These are phyloP conservation scores for Colletotrichum sp. DNA, from an alignment of 2,329 filamentous ascomycete species.

Conservation along the genomic window DNA sequence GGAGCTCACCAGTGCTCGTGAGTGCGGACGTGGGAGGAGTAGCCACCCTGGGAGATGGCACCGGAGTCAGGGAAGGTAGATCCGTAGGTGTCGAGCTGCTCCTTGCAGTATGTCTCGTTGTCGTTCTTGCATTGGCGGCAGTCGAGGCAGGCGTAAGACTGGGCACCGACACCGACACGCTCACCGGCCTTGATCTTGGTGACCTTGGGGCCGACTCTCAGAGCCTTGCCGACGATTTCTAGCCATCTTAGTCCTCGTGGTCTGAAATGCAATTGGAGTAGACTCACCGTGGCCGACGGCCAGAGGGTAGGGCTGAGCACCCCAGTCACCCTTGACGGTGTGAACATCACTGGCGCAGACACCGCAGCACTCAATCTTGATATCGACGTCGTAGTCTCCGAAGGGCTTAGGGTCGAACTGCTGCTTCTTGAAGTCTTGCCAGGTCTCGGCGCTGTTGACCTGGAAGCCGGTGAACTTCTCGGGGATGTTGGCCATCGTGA, in stretches of 20 bases:
- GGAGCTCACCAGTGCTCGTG: slow-evolving; percentile 71
- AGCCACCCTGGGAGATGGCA: slow-evolving; percentile 67
- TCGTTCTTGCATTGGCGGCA: slow-evolving; percentile 70
- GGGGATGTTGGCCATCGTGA: slow-evolving; percentile 54
- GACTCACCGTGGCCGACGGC: slow-evolving; percentile 69
- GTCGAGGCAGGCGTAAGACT: slow-evolving; percentile 67
- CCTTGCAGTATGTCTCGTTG: slow-evolving; percentile 72
- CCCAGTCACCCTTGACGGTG: slow-evolving; percentile 74
- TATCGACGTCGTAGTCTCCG: slow-evolving; percentile 84
- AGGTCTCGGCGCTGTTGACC: slow-evolving; percentile 57
- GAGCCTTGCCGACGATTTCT: slow-evolving; percentile 73
- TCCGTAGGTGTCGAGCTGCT: slow-evolving; percentile 66
- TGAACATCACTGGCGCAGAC: slow-evolving; percentile 77
- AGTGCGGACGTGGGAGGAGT: slow-evolving; percentile 69
- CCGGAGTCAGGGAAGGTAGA: slow-evolving; percentile 62
- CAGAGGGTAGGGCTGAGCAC: slow-evolving; percentile 64
- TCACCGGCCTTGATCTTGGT: slow-evolving; percentile 65
- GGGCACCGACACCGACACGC: slow-evolving; percentile 73
- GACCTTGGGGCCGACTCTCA: slow-evolving; percentile 71
- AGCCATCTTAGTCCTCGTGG: slow-evolving; percentile 21
- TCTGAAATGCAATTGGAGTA: not conserved
- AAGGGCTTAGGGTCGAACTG: slow-evolving; percentile 86
- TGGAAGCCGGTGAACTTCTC: slow-evolving; percentile 68
- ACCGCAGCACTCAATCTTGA: slow-evolving; percentile 84
- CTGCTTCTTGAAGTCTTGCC: slow-evolving; percentile 70